Base-by-base conservation (phyloP, 1,284 basidiomycete species). In the Amylostereum chailletii region DNA sequence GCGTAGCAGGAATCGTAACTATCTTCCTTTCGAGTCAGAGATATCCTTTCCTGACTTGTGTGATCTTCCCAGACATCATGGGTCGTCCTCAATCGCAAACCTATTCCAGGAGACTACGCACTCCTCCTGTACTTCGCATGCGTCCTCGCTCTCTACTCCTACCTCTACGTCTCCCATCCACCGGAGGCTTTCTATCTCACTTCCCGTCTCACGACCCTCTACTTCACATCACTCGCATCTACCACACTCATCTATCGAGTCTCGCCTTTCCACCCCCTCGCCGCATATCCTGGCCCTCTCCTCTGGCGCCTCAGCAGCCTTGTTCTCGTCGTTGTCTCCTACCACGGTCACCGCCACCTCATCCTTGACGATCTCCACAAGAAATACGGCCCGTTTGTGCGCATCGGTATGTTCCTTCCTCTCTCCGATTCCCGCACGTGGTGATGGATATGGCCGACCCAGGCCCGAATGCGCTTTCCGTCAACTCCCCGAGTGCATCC, bases 201-300 rank as follows among this genome's bases (percentile, higher is more conserved):
- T 19, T 19, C 19, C 19, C 19, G 19, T 19, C 19, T 19, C 19
- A 19, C 19, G 19, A 19, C 19, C 19, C 19, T 19, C 19, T 19
- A 19, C 19, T 19, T 19, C 19, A 19, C 19, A 19, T 19, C 19
- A 19, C 5, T 46, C 11, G 26, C 32, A 46, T 38, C 9, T 27
- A 40, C 39, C 26, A 52, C 48, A 3, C 29, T 48, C 6, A 5
- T 44, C 8, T 57, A 57, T 40, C 52, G 55, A 3, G 29, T 57
- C 7, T 57, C 55, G 1, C 55, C 55, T 8, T 49, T 49, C 31
- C 55, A 57, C 44, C 54, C 55, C 1, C 54, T 57, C 26, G 46
- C 51, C 4, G n/a, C 11, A 10, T 57, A 41, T 34, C 51, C 55
- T 31, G 55, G 55, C 8, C 55, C 55, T 29, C n/a, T 47, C n/a